These are phyloP conservation scores for Colletotrichum sansevieriae DNA, from an alignment of 2,329 filamentous ascomycete species.

Conservation along the genomic window DNA sequence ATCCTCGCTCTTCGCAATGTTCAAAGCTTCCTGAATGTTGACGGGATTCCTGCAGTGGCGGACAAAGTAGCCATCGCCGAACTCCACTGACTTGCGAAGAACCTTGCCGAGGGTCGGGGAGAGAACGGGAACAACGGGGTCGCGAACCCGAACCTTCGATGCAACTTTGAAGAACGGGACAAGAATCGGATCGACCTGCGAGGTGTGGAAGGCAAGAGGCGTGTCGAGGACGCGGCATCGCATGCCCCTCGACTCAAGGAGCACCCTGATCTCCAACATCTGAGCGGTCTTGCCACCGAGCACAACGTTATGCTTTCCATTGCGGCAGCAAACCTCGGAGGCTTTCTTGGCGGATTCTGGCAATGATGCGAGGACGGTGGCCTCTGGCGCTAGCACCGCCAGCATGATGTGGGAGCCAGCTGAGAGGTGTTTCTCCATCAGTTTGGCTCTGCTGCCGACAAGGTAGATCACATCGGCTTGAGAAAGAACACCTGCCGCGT, in stretches of 20 bases:
- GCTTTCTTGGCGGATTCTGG: slow-evolving; percentile 48
- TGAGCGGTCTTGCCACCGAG: slow-evolving; percentile 62
- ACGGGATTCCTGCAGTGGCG: slow-evolving; percentile 74
- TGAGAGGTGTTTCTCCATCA: slow-evolving; percentile 74
- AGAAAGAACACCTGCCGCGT: slow-evolving; percentile 78
- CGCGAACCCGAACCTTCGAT: slow-evolving; percentile 51
- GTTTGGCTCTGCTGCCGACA: slow-evolving; percentile 74
- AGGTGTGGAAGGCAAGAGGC: slow-evolving; percentile 66
- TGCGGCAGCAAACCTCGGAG: slow-evolving; percentile 76
- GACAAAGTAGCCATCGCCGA: slow-evolving; percentile 71
- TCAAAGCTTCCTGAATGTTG: slow-evolving; percentile 71
- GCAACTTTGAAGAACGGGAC: slow-evolving; percentile 67
- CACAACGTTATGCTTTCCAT: slow-evolving; percentile 80
- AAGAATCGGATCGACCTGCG: slow-evolving; percentile 66
- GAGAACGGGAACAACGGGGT: slow-evolving; percentile 70
- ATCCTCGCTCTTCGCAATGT: slow-evolving; percentile 63
- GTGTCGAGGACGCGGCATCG: slow-evolving; percentile 62
- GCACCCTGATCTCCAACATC: slow-evolving; percentile 58
- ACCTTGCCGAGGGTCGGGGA: slow-evolving; percentile 73
- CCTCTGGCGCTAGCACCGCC: slow-evolving; percentile 60
- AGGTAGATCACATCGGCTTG: slow-evolving; percentile 78
- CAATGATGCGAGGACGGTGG: slow-evolving; percentile 68
- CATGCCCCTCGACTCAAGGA: slow-evolving; percentile 49
- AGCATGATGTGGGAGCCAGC: slow-evolving; percentile 73
- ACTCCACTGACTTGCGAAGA: slow-evolving; percentile 57